These are phyloP conservation scores for Catenaria anguillulae DNA, from an alignment of 371 early-diverging fungal species.

Conservation along the genomic window DNA sequence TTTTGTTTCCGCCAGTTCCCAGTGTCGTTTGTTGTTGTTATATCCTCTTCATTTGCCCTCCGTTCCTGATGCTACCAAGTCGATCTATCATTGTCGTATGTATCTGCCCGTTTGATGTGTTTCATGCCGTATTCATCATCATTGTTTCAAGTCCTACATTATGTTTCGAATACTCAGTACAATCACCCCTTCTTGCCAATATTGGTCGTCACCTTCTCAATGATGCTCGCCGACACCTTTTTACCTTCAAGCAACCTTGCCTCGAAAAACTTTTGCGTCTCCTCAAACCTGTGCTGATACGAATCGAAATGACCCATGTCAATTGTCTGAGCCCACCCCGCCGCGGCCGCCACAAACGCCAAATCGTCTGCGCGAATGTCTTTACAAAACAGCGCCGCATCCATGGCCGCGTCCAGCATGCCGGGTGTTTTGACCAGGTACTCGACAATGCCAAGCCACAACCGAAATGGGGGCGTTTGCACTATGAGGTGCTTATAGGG, in stretches of 20 bases:
- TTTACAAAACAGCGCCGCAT: conserved; percentile 61
- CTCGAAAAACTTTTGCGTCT: conserved; percentile 60
- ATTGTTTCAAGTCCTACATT: too few relatives aligned
- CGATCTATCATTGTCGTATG: too few relatives aligned
- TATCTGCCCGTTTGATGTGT: too few relatives aligned
- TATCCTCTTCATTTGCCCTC: too few relatives aligned
- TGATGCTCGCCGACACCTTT: conserved; percentile 51
- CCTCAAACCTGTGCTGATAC: conserved; percentile 68
- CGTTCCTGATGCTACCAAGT: too few relatives aligned
- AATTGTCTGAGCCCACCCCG: conserved; percentile 86
- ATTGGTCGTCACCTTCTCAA: conserved; percentile 33
- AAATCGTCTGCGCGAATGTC: conserved; percentile 57
- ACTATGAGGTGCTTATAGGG: conserved; percentile 90
- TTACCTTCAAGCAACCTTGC: conserved; percentile 57
- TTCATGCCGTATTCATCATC: too few relatives aligned
- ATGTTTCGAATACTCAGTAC: too few relatives aligned
- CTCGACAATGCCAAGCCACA: conserved; percentile 86
- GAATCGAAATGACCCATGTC: conserved; percentile 62
- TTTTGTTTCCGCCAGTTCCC: too few relatives aligned
- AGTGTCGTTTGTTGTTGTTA: too few relatives aligned
- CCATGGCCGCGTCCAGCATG: conserved; percentile 65
- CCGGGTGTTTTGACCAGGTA: conserved; percentile 63
- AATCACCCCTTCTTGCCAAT: too few relatives aligned
- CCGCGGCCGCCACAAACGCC: conserved; percentile 73
- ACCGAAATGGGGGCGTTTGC: conserved; percentile 85